A percentile compares a stretch with the other conserved stretches of the same genome.
These are phyloP conservation scores for Epichloe hybrida DNA, from an alignment of 2,329 filamentous ascomycete genomes.

Conservation along the genomic window DNA sequence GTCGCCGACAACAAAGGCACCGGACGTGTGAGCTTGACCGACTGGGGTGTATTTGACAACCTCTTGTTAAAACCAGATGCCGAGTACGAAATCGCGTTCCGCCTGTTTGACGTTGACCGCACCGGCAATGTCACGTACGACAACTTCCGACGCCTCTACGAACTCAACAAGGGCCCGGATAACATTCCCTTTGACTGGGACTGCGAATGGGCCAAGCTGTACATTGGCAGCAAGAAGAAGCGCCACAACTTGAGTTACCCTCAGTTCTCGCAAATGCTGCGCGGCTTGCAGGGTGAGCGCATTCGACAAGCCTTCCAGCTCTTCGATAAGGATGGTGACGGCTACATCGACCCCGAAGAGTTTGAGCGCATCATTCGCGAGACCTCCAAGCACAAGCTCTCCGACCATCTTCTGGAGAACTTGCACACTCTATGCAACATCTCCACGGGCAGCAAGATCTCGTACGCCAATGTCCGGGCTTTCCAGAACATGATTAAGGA, in stretches of 20 bases:
- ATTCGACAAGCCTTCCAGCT: constrained; percentile 89
- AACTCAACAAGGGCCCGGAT: constrained; percentile 72
- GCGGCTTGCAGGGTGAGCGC: constrained; percentile 87
- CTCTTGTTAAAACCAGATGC: constrained; percentile 87
- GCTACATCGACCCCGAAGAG: constrained; percentile 88
- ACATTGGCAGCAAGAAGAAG: constrained; percentile 78
- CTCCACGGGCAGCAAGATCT: constrained; percentile 80
- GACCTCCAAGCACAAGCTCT: constrained; percentile 90
- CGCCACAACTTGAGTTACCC: constrained; percentile 87
- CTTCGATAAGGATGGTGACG: constrained; percentile 83
- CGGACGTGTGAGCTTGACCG: constrained; percentile 63
- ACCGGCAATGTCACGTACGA: constrained; percentile 82
- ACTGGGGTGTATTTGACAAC: constrained; percentile 92
- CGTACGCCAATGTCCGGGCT: constrained; percentile 91
- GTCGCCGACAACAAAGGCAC: constrained; percentile 70
- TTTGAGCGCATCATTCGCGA: constrained; percentile 95
- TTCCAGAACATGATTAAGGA: constrained; percentile 97
- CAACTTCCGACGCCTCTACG: constrained; percentile 72
- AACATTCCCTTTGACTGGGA: constrained; percentile 94
- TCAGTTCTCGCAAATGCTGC: constrained; percentile 96
- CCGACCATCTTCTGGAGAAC: constrained; percentile 85
- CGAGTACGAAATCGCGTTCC: constrained; percentile 97
- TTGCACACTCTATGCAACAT: constrained; percentile 92
- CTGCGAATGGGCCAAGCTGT: constrained; percentile 89
- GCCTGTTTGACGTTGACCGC: constrained; percentile 79